Evolutionary conservation across 2,329 filamentous ascomycete genomes (phyloP), one percentile per base, ranked within the genome.

Genomic region (Septoria linicola): DNA sequence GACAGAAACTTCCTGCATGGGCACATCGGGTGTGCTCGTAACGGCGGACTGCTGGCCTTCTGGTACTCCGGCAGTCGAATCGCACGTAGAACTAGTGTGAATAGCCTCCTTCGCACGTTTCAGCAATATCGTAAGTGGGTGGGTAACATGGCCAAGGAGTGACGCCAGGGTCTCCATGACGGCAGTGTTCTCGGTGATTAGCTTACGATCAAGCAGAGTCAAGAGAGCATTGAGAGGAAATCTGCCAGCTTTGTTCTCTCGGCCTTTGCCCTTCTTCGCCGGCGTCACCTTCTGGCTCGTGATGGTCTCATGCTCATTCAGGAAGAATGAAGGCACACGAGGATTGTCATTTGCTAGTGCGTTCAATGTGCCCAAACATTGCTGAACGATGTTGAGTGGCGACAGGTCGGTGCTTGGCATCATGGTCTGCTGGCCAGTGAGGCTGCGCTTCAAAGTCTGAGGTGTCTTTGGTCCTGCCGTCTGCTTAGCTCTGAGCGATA

Each of bases 141-240:
- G 79, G 0, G 93, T 99, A 49, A 97, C 89, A 59, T 87, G 85
- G 68, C 89, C 92, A 20, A 99, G 79, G 23, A 99, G 76, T 58
- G 86, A 84, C 2, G 93, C 93, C 20, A 99, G 79, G 57, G 90
- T 85, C 62, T 96, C 92, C 91, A 99, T 97, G 50, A 96, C 92
- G 5, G 85, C 80, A n/a, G 92, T 91, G 71, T 90, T 99, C 72
- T 99, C 93, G 73, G 96, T 95, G 58, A 99, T 91, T 55, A 97
- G 77, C 59, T 90, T 88, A n/a, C 93, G 87, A 67, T 97, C 93
- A 17, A 99, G 79, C 4, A 99, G 79, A 55, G 84, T 85, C 40
- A 99, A 78, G 23, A 99, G 75, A 11, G 91, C 90, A 68, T 99
- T 99, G 67, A 99, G 81, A 8, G 95, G 90, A 67, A 87, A 99